Percentiles rank a stretch among this genome's conserved stretches.
phyloP scores from a whole-genome alignment of 192 early-diverging fungal species.

The Umbelopsis sp. region DNA sequence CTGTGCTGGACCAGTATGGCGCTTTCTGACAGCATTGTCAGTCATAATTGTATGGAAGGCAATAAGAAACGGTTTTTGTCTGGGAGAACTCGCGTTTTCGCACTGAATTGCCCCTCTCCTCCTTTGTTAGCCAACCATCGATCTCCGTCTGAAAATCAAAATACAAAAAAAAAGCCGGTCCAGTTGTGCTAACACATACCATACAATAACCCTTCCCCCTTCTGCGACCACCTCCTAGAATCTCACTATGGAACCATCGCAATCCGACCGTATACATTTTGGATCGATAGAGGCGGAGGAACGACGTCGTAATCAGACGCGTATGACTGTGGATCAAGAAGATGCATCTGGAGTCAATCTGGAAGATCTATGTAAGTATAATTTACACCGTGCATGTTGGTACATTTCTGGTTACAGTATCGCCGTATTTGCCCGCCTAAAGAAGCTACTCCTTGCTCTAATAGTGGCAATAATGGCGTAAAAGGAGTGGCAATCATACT shows the following conservation, averaged over 20 bases:
- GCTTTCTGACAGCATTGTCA: constrained; percentile 20
- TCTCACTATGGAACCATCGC: background rate
- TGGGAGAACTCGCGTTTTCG: background rate
- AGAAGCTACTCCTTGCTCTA: too few relatives aligned
- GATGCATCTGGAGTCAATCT: constrained; percentile 37
- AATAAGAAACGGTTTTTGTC: background rate
- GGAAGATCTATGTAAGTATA: constrained; percentile 43
- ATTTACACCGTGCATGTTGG: background rate
- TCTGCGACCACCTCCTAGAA: background rate
- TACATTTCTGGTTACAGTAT: background rate
- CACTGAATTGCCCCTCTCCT: background rate
- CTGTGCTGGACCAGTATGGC: background rate
- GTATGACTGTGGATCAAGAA: constrained; percentile 11
- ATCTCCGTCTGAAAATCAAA: background rate
- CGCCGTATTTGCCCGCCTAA: background rate
- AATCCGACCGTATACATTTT: constrained; percentile 8
- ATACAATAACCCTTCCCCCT: background rate
- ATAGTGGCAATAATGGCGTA: constrained; percentile 18
- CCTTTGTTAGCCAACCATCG: background rate
- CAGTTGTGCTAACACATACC: background rate
- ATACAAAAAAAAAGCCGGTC: background rate
- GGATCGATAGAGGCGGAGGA: constrained; percentile 7
- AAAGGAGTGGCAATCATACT: constrained; percentile 21
- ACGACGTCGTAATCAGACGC: background rate
- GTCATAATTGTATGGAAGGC: background rate